Conservation (phyloP, 2,329 filamentous ascomycete species). For the Bimuria novae-zelandiae region DNA sequence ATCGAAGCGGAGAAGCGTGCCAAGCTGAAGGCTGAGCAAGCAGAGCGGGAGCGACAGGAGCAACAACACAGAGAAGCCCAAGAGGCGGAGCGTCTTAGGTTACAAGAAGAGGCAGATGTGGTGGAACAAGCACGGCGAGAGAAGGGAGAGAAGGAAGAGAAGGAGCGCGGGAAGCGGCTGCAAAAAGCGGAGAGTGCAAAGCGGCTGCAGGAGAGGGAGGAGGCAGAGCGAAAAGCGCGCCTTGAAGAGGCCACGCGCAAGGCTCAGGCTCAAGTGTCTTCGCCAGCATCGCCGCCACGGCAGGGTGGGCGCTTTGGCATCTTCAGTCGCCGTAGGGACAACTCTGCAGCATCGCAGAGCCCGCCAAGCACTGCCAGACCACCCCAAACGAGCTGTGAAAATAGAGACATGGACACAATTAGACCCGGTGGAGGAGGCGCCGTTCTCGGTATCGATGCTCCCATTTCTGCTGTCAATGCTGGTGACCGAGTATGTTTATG, state of each 20-base stretch:
- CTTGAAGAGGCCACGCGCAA: constrained; percentile 30
- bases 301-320: constrained; percentile 38
- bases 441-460: constrained; percentile 70
- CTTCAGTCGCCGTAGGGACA: constrained; percentile 42
- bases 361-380: constrained; percentile 21
- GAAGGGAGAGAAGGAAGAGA: constrained; percentile 39
- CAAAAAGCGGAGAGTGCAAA: constrained; percentile 36
- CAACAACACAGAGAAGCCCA: constrained; percentile 31
- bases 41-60: constrained; percentile 34
- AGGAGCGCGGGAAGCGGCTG: constrained; percentile 38
- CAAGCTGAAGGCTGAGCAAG: constrained; percentile 35
- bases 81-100: constrained; percentile 24
- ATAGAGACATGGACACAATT: constrained; percentile 41
- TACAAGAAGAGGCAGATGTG: constrained; percentile 31
- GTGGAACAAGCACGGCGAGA: constrained; percentile 32
- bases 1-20: constrained; percentile 41
- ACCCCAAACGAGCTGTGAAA: constrained; percentile 30
- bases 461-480: constrained; percentile 78
- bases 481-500: constrained; percentile 69
- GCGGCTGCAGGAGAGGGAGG: constrained; percentile 32
- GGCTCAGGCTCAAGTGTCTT: constrained; percentile 19
- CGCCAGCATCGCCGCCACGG: constrained; percentile 36
- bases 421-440: constrained; percentile 52
- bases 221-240: constrained; percentile 33
- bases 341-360: constrained; percentile 27